Percentiles rank a stretch among this genome's conserved stretches.
Evolutionary conservation across 805 yeast genomes (phyloP).

Genomic region (Kluyveromyces aestuarii): DNA sequence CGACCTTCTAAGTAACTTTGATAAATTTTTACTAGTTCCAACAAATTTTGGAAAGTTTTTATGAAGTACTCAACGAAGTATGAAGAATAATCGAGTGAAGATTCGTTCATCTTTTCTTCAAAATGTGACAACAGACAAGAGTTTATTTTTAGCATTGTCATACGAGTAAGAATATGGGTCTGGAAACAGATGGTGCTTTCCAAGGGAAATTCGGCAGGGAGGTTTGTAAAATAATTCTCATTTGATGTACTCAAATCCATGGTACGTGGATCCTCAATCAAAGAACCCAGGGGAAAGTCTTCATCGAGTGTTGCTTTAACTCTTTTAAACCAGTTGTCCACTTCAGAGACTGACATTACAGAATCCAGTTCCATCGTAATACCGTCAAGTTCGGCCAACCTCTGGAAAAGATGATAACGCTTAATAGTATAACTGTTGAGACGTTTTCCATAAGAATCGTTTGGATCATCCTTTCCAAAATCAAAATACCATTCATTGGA

Average conservation of each 20-base stretch:
- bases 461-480: constrained; percentile 11
- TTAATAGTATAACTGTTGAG: constrained; percentile 16
- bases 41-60: constrained; percentile 11
- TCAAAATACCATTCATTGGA: constrained; percentile 1
- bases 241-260: not conserved
- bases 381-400: constrained; percentile 20
- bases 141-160: constrained; percentile 21
- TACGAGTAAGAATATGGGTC: constrained; percentile 16
- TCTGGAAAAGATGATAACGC: constrained; percentile 17
- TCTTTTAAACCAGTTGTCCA: constrained; percentile 15
- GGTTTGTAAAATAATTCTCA: not conserved
- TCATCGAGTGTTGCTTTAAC: constrained; percentile 16
- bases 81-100: constrained; percentile 6
- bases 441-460: constrained; percentile 13
- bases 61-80: constrained; percentile 16
- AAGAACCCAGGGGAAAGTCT: constrained; percentile 8
- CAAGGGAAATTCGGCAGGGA: not conserved
- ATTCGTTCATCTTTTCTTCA: constrained; percentile 13
- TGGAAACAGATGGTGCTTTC: constrained; percentile 17
- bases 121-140: constrained; percentile 23
- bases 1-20: constrained; percentile 18
- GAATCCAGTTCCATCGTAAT: constrained; percentile 16
- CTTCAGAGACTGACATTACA: constrained; percentile 1
- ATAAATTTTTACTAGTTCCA: constrained; percentile 13
- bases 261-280: constrained; percentile 1